Percentiles rank a stretch among this genome's conserved stretches.
Conservation (phyloP, 768 basidiomycete genomes). For the Macrolepiota dolichaula region DNA sequence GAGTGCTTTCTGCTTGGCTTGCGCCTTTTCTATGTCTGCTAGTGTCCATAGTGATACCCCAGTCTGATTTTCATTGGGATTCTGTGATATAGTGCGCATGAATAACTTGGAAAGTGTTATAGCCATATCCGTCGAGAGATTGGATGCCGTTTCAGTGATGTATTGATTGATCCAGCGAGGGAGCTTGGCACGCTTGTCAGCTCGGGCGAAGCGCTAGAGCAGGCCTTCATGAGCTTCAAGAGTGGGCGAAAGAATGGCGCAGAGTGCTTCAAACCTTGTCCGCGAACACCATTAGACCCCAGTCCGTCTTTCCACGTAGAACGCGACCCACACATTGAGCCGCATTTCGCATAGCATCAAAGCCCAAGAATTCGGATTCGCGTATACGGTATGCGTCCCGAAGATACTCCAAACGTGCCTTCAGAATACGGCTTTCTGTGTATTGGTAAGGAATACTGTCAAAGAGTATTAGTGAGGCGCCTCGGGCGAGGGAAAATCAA, state of each 20-base stretch:
- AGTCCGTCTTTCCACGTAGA: conserved; percentile 96
- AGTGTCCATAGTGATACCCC: conserved; percentile 94
- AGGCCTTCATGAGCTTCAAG: neutral
- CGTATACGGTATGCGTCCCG: conserved; percentile 98
- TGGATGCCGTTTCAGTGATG: conserved; percentile 97
- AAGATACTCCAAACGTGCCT: conserved; percentile 95
- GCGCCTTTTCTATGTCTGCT: conserved; percentile 85
- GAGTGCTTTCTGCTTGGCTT: conserved; percentile 74
- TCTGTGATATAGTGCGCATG: conserved; percentile 98
- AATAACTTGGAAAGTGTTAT: conserved; percentile 92
- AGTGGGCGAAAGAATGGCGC: neutral
- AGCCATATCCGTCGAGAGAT: conserved; percentile 98
- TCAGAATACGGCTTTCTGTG: conserved; percentile 95
- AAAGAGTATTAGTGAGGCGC: conserved; percentile 13
- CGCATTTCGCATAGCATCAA: conserved; percentile 99
- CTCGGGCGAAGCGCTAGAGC: conserved; percentile 80
- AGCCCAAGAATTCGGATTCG: conserved; percentile 97
- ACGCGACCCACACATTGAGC: conserved; percentile 99
- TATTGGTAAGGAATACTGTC: conserved; percentile 92
- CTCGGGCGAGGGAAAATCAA: conserved; percentile 2
- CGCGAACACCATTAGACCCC: conserved; percentile 99
- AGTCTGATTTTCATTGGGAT: conserved; percentile 93
- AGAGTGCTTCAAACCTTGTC: conserved; percentile 74
- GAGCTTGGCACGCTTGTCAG: conserved; percentile 91
- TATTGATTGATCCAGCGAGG: conserved; percentile 99